These are phyloP conservation scores for Xerocomus amazonicus DNA, from an alignment of 1,284 basidiomycete species.

Conservation along the genomic window DNA sequence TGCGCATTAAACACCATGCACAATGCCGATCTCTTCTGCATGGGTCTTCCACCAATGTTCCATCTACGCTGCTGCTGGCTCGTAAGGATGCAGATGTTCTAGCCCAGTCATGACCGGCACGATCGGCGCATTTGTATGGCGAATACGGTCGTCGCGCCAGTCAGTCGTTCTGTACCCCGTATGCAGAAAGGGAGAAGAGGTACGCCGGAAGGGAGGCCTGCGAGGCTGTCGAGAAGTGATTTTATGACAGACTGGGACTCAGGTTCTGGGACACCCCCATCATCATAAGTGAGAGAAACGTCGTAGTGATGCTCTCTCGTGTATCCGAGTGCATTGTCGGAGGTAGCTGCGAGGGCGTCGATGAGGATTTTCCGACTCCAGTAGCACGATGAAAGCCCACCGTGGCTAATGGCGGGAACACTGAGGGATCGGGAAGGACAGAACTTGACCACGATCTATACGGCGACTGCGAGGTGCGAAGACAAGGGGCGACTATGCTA, in stretches of 20 bases:
- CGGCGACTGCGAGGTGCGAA: too few species aligned
- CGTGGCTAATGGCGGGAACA: too few species aligned
- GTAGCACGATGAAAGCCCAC: too few species aligned
- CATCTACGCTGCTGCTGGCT: neutral
- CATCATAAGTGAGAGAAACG: too few species aligned
- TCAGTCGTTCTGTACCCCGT: conserved; percentile 1
- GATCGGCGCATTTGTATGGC: conserved; percentile 9
- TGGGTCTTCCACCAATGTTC: conserved; percentile 2
- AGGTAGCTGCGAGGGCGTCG: too few species aligned
- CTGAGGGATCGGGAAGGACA: too few species aligned
- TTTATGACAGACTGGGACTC: neutral
- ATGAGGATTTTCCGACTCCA: too few species aligned
- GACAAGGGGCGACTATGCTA: too few species aligned
- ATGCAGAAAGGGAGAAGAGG: conserved; percentile 6
- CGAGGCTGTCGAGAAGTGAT: neutral
- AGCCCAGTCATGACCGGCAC: conserved; percentile 4
- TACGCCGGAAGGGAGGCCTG: neutral
- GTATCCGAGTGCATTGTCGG: too few species aligned
- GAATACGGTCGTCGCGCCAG: conserved; percentile 3
- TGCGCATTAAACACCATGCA: conserved; percentile 1
- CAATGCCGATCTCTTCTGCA: neutral
- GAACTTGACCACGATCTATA: too few species aligned
- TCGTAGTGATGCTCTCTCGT: too few species aligned
- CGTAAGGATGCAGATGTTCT: neutral
- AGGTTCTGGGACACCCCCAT: too few species aligned